These are phyloP conservation scores for Trichophyton schoenleinii DNA, from an alignment of 2,329 filamentous ascomycete genomes.

Conservation along the genomic window DNA sequence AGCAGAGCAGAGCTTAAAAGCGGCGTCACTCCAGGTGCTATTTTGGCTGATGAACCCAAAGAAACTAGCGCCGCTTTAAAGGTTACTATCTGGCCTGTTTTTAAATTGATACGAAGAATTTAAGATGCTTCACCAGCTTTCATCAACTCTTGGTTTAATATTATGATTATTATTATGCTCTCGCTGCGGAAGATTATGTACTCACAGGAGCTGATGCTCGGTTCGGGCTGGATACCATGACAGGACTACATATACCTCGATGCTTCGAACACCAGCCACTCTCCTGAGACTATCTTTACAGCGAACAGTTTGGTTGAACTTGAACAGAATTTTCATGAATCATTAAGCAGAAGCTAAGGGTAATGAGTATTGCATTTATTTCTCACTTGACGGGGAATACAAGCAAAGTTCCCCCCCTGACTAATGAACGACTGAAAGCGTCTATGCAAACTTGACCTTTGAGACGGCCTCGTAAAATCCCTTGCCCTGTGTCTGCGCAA, in stretches of 20 bases:
- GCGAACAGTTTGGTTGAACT: not conserved
- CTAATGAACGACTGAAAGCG: not conserved
- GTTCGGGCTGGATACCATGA: not conserved
- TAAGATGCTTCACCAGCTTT: not conserved
- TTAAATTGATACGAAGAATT: not conserved
- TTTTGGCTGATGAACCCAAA: not conserved
- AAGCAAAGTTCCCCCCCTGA: not conserved
- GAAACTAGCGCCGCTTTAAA: not conserved
- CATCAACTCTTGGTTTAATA: not conserved
- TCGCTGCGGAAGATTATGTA: not conserved
- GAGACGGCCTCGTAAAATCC: slow-evolving; percentile 64
- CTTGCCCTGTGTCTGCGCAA: slow-evolving; percentile 76
- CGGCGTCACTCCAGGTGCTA: not conserved
- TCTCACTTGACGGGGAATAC: not conserved
- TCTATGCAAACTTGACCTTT: slow-evolving; percentile 54
- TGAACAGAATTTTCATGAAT: not conserved
- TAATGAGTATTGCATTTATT: not conserved
- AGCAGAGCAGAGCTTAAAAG: not conserved
- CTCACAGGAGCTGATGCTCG: not conserved
- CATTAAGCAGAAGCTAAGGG: not conserved
- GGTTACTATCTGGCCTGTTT: not conserved
- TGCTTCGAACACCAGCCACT: too few relatives aligned
- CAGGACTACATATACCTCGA: too few relatives aligned
- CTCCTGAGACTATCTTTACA: not conserved
- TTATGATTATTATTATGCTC: not conserved